Percentiles rank a stretch among this genome's conserved stretches.
Conservation (phyloP, 768 basidiomycete genomes). For the Auriscalpium microsporum region DNA sequence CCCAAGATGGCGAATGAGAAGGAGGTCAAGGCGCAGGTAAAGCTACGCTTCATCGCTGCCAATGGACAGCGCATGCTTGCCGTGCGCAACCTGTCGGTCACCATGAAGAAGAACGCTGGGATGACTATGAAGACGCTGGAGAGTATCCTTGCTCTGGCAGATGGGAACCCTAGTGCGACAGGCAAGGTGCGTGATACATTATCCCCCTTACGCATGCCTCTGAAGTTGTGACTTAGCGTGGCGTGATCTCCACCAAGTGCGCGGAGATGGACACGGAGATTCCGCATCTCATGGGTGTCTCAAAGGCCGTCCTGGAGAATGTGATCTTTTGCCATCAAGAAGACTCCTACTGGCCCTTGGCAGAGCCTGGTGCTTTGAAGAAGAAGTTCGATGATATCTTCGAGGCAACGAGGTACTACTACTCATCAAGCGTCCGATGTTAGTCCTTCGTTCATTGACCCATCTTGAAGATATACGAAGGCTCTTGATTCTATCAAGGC, state of each 20-base stretch:
- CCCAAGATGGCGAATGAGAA: slow-evolving; percentile 99
- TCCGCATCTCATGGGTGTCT: slow-evolving; percentile 87
- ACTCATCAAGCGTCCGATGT: neutral
- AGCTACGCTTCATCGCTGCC: slow-evolving; percentile 84
- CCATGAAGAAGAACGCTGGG: slow-evolving; percentile 79
- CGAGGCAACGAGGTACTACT: slow-evolving; percentile 82
- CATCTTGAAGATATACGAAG: slow-evolving; percentile 74
- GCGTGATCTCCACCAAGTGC: slow-evolving; percentile 92
- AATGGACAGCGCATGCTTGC: slow-evolving; percentile 88
- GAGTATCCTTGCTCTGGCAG: slow-evolving; percentile 71
- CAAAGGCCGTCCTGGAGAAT: slow-evolving; percentile 96
- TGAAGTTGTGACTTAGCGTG: slow-evolving; percentile 42
- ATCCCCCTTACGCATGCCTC: neutral
- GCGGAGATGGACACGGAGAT: slow-evolving; percentile 95
- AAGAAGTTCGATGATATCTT: slow-evolving; percentile 99
- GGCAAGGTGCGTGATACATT: slow-evolving; percentile 54
- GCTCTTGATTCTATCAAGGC: slow-evolving; percentile 88
- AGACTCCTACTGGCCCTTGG: slow-evolving; percentile 95
- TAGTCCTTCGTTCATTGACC: neutral
- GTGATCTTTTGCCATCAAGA: slow-evolving; percentile 99
- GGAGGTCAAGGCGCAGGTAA: slow-evolving; percentile 98
- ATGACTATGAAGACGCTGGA: slow-evolving; percentile 98
- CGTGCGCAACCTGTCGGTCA: slow-evolving; percentile 84
- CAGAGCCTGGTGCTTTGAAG: slow-evolving; percentile 85
- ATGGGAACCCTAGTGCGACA: slow-evolving; percentile 54